Evolutionary conservation across 1,284 basidiomycete species (phyloP), one percentile per base, ranked within the genome.

Genomic region (Ganoderma lingzhi): DNA sequence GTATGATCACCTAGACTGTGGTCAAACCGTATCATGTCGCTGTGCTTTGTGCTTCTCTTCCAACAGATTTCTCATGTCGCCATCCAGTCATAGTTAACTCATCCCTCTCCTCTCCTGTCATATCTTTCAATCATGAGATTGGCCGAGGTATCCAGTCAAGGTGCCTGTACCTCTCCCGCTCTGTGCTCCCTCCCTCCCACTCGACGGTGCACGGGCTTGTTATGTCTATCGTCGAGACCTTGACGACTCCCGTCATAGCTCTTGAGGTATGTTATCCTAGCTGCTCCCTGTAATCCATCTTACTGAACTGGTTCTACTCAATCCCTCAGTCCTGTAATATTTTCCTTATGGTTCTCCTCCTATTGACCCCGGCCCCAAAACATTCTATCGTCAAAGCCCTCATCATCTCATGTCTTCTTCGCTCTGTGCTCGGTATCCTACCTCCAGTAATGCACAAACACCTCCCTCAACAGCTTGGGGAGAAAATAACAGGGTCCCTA

Each of bases 331-430:
- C 67, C 10, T 67, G 62, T 37, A 76, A 75, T 39, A 74, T 77
- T 32, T 44, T 73, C 6, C 62, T 75, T 4, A 61, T 77, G 15
- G 61, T 66, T 4, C 67, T 72, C 9, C 67, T 78, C 58, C 66
- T 78, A n/a, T 58, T 62, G 3, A 78, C 77, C 9, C 77, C 77
- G 0, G 75, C 76, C 32, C 76, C 69, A 1, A 76, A 76, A 58
- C 77, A 78, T 68, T 56, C 76, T 8, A 76, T 78, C 39, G 77
- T 77, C 41, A 76, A 75, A 17, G 67, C 72, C 19, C 68, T 78
- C 30, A 66, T 75, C 8, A 65, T 76, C 2, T 72, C 75, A 5
- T 72, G 75, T 32, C 62, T 78, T 23, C 44, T 74, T 19, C 74
- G 76, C 9, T 76, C 76, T 4, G 62, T 76, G 2, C 39, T 73